Evolutionary conservation across 23 red algal genomes (phyloP).

Genomic region (Agarophyton chilense): DNA sequence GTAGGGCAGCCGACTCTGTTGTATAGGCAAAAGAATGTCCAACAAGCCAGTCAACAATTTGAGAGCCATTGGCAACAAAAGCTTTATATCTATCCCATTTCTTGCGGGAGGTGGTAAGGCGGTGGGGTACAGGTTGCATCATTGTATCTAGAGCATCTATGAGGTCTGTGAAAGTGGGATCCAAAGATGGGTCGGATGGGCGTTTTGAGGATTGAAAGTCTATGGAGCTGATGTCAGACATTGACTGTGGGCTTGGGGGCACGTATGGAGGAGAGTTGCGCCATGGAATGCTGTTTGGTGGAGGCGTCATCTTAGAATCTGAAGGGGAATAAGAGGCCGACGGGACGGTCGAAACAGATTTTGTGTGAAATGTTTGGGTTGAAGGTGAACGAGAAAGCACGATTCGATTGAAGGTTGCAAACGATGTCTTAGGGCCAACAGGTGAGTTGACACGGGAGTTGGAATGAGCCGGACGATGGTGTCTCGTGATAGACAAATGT

Average conservation of each 20-base stretch:
- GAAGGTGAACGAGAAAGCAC: background rate
- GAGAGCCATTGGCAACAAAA: conserved; percentile 12
- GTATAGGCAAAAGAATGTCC: conserved; percentile 33
- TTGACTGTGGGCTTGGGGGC: background rate
- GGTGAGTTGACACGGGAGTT: background rate
- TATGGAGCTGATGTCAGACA: conserved; percentile 9
- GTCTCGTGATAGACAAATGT: background rate
- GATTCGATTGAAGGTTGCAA: background rate
- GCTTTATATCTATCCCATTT: conserved; percentile 51
- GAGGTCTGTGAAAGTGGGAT: conserved; percentile 35
- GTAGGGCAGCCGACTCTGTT: background rate
- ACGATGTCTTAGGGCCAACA: background rate
- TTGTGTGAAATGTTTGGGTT: background rate
- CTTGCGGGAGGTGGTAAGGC: background rate
- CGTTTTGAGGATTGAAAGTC: conserved; percentile 12
- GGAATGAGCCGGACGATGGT: background rate
- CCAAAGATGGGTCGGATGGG: conserved; percentile 20
- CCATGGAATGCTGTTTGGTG: conserved; percentile 38
- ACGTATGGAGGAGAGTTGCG: conserved; percentile 19
- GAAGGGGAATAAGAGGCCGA: background rate
- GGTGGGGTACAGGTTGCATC: conserved; percentile 34
- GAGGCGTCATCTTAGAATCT: conserved; percentile 4
- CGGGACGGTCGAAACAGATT: background rate
- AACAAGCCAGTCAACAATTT: conserved; percentile 53
- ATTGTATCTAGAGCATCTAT: conserved; percentile 50